Conservation (phyloP, 2,329 filamentous ascomycete genomes). For the Lasiodiplodia hormozganensis region DNA sequence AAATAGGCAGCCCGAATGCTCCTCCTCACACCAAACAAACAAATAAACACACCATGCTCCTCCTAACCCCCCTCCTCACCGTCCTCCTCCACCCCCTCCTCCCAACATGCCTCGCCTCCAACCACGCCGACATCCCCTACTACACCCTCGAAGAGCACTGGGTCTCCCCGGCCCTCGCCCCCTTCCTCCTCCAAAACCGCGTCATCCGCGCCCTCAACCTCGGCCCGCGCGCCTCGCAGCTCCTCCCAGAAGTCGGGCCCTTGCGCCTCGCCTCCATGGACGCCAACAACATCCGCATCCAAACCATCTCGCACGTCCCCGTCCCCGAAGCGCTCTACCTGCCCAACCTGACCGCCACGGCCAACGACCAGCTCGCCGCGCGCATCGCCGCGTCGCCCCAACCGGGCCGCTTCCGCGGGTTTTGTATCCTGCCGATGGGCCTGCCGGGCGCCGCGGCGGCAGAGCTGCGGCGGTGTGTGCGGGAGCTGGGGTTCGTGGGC, state of each 20-base stretch:
- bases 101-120: not conserved
- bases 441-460: slow-evolving; percentile 41
- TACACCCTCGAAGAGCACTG: slow-evolving; percentile 29
- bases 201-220: not conserved
- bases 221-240: not conserved
- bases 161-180: slow-evolving; percentile 1
- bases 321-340: not conserved
- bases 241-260: slow-evolving; percentile 1
- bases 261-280: slow-evolving; percentile 24
- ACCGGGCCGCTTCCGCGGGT: slow-evolving; percentile 49
- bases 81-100: not conserved
- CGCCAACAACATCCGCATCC: slow-evolving; percentile 23
- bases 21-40: not conserved
- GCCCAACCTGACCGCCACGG: not conserved
- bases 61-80: not conserved
- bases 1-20: too few relatives aligned
- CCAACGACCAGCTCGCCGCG: not conserved
- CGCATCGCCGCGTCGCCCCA: not conserved
- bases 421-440: slow-evolving; percentile 52
- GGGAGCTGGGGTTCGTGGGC: not conserved
- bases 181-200: not conserved
- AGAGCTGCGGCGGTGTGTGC: not conserved
- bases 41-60: not conserved
- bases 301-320: slow-evolving; percentile 24
- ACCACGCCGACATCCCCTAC: not conserved